phyloP scores from a whole-genome alignment of 2,329 filamentous ascomycete species.

The Epichloe sp. region DNA sequence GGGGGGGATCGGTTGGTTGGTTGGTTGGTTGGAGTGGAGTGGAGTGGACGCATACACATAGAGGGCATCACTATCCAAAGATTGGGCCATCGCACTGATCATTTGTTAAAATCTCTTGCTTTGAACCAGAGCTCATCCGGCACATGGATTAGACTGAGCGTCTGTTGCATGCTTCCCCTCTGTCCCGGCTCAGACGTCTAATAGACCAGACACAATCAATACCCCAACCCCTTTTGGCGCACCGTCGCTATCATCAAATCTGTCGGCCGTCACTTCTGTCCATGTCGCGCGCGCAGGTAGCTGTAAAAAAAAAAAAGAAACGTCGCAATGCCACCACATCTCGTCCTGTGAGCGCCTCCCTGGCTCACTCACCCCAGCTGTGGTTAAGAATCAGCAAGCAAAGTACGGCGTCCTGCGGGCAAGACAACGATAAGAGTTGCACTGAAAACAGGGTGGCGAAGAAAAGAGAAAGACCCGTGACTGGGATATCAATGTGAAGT shows the following conservation, averaged over 20 bases:
- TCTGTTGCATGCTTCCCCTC: not conserved
- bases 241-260: conserved; percentile 8
- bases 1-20: too few relatives aligned
- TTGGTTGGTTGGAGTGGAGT: not conserved
- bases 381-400: conserved; percentile 1
- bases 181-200: not conserved
- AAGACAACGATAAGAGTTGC: not conserved
- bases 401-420: not conserved
- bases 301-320: conserved; percentile 1
- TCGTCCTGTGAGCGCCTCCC: not conserved
- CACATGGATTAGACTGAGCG: not conserved
- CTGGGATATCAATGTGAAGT: not conserved
- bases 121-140: not conserved
- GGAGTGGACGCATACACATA: conserved; percentile 1
- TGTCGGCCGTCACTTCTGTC: conserved; percentile 7
- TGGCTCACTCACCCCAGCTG: not conserved
- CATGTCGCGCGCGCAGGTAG: conserved; percentile 5
- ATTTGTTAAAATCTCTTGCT: not conserved
- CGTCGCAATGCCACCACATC: conserved; percentile 2
- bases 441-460: not conserved
- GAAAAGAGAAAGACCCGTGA: not conserved
- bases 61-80: not conserved
- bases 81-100: not conserved
- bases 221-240: conserved; percentile 6
- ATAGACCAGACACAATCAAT: not conserved